Conservation (phyloP, 192 early-diverging fungal genomes). For the Jimgerdemannia lactiflua region DNA sequence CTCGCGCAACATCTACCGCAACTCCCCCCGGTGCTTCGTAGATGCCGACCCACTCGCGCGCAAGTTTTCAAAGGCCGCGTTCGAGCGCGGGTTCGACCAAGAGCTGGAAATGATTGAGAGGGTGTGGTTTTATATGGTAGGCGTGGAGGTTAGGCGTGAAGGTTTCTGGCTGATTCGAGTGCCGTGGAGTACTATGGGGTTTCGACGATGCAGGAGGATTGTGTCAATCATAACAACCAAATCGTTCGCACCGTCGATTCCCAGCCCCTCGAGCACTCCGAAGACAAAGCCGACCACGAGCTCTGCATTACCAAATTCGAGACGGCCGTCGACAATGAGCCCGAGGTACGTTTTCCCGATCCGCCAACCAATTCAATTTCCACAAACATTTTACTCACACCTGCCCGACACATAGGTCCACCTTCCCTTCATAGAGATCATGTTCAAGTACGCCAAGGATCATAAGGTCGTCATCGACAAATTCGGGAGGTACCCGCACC, state of each 20-base stretch:
- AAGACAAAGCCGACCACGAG: conserved; percentile 14
- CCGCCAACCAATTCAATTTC: too few species aligned
- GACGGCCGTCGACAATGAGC: not conserved
- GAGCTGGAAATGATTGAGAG: conserved; percentile 5
- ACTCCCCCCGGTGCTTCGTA: conserved; percentile 6
- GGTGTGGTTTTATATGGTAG: conserved; percentile 13
- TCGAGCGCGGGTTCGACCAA: conserved; percentile 10
- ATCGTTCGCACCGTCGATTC: not conserved
- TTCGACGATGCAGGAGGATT: too few species aligned
- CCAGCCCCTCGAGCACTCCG: conserved; percentile 15
- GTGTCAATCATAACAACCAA: not conserved
- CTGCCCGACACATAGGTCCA: not conserved
- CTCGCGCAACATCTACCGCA: conserved; percentile 9
- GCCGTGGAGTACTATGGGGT: too few species aligned
- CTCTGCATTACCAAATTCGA: conserved; percentile 13
- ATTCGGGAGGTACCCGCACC: conserved; percentile 18
- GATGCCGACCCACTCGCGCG: conserved; percentile 9
- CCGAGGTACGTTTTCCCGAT: conserved; percentile 1
- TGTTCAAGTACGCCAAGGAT: conserved; percentile 9
- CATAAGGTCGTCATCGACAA: conserved; percentile 14
- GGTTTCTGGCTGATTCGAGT: too few species aligned
- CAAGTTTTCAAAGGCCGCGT: not conserved
- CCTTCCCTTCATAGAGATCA: not conserved
- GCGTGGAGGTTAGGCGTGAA: too few species aligned
- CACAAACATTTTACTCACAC: too few species aligned